Percentiles rank a stretch among this genome's conserved stretches.
Evolutionary conservation across 2,329 filamentous ascomycete species (phyloP).

Genomic region (Scleromitrula shiraiana): DNA sequence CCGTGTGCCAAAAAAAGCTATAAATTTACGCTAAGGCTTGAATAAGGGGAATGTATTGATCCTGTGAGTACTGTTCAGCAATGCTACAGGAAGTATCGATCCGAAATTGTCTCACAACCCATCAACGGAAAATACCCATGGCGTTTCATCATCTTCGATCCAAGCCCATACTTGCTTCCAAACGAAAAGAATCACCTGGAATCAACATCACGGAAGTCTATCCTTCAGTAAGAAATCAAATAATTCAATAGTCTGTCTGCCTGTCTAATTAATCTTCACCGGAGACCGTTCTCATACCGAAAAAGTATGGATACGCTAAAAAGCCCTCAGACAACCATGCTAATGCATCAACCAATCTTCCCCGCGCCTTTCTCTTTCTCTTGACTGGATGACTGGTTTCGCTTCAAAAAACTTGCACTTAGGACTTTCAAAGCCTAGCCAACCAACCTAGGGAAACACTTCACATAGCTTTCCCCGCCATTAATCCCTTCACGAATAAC

Average conservation of each 20-base stretch:
- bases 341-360: not conserved
- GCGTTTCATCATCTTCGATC: slow-evolving; percentile 1
- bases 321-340: not conserved
- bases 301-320: not conserved
- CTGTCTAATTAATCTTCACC: no score
- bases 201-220: no score
- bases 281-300: not conserved
- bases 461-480: not conserved
- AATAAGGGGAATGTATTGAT: not conserved
- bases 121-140: slow-evolving; percentile 4
- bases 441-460: not conserved
- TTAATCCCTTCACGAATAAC: not conserved
- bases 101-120: not conserved
- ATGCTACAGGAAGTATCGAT: no score
- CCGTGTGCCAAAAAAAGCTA: no score
- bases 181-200: no score
- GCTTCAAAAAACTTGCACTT: no score
- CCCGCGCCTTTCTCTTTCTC: no score
- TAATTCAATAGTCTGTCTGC: no score
- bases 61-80: not conserved
- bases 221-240: no score
- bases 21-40: no score
- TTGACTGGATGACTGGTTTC: no score
- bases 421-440: not conserved
- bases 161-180: not conserved